Base-by-base conservation (phyloP, 345 rosid genomes). In the Iberis pinnata region DNA sequence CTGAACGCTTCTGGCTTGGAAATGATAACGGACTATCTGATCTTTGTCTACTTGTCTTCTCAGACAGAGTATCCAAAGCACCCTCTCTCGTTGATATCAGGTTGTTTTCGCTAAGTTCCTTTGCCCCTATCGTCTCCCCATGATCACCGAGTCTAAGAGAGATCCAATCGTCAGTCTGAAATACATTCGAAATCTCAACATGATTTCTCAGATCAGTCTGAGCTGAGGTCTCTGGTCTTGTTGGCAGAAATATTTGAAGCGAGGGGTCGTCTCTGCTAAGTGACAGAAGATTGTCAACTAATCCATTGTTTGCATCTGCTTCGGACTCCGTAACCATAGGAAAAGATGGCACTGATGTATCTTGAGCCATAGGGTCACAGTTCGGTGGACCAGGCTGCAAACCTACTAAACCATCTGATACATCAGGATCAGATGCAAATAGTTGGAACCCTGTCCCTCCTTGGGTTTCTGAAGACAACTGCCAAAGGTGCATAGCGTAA, bases 1-100 rank as follows among this genome's bases (percentile, higher is more conserved):
- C 92, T 26, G 97, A 80, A 51, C 98, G 97, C 74, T 84, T 87
- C 65, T 79, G 86, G 25, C 84, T 84, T 43, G 88, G 97, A 68
- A 84, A 73, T 32, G 75, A 68, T 67, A 85, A 78, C 9, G 84
- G 93, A 48, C 86, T 75, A 18, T 80, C 89, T 13, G 88, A 71
- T 77, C 90, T 78, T 62, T 76, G 73, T 64, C 80, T 73, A 62
- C 74, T 80, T 52, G 78, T 63, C 70, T 69, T 87, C 62, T 82
- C 86, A 9, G 80, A 72, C 51, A 75, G 48, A 49, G 81, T 71
- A 60, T 76, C 83, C 72, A 76, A 44, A 18, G 73, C 72, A 36
- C 22, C 47, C 2, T 57, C 58, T 10, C 55, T 53, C 6, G 39
- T 14, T 8, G 53, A 43, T 59, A 76, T 51, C 64, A 80, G 40